Base-by-base conservation (phyloP, 768 basidiomycete genomes). In the Boletellus ananas region DNA sequence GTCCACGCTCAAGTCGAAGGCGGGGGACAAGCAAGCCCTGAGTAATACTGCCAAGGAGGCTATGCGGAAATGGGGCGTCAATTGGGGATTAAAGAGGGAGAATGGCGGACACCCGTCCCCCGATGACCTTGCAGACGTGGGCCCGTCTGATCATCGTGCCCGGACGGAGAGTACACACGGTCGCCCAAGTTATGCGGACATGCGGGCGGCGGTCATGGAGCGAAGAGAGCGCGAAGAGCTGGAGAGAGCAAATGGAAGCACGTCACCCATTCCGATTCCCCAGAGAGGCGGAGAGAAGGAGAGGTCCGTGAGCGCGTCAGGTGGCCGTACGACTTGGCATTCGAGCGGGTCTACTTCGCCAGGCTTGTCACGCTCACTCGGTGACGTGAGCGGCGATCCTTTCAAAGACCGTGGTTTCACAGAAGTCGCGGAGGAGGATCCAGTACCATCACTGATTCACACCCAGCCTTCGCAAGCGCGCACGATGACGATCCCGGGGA, bases 61-160 rank as follows among this genome's bases (percentile, higher is more conserved):
- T 9, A 85, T 96, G 77, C 83, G 86, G 51, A 95, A 95, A 64
- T 95, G 92, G 92, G 85, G 92, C 20, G 84, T 83, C 23, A 90
- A 83, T 50, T 94, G 90, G 86, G 73, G 79, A 12, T 60, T 83
- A 65, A 82, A 77, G 70, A 84, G 80, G 65, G 81, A 84, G 49
- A 65, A 51, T 40, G 66, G 56, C 46, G 65, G 55, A 40, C 56
- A 59, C 37, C 40, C 51, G 31, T 48, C 57, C 45, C 48, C 62
- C 16, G 80, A 80, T 13, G 78, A 77, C 18, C 52, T 68, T 34
- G 63, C 73, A 14, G 78, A 80, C 42, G 64, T 69, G 43, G 73
- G 72, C 3, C 67, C 70, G 16, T 60, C 70, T 17, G 70, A 72
- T 43, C 68, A 68, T 43, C 69, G 68, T 33, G 40, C 63, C 14